phyloP scores from a whole-genome alignment of 768 basidiomycete species.

The Tylopilus sp. region DNA sequence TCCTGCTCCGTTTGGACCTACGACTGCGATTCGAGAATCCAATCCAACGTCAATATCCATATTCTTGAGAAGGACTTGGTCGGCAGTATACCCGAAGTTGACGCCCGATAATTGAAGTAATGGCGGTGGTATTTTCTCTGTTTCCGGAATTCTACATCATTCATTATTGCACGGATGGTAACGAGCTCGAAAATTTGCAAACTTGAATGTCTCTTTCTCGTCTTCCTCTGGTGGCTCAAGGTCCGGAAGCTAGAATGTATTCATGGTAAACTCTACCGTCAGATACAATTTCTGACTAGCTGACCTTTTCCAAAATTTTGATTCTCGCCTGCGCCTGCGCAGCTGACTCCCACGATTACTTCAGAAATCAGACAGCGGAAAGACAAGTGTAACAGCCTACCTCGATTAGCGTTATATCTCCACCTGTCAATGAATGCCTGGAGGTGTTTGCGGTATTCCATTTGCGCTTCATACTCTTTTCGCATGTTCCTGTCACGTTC shows the following conservation, averaged over 20 bases:
- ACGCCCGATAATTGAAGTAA: slow-evolving; percentile 89
- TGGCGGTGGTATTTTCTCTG: slow-evolving; percentile 97
- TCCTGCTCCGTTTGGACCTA: slow-evolving; percentile 93
- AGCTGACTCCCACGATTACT: slow-evolving; percentile 40
- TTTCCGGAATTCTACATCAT: slow-evolving; percentile 75
- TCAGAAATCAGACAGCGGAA: slow-evolving; percentile 1
- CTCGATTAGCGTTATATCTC: slow-evolving; percentile 96
- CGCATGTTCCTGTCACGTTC: slow-evolving; percentile 88
- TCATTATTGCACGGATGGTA: neutral
- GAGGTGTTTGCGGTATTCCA: slow-evolving; percentile 91
- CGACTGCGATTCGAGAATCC: slow-evolving; percentile 94
- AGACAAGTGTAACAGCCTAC: slow-evolving; percentile 32
- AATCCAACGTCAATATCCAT: slow-evolving; percentile 90
- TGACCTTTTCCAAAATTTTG: slow-evolving; percentile 71
- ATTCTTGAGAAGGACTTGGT: slow-evolving; percentile 71
- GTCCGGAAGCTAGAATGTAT: slow-evolving; percentile 70
- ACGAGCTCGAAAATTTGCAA: slow-evolving; percentile 7
- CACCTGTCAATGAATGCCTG: slow-evolving; percentile 98
- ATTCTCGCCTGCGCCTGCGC: slow-evolving; percentile 85
- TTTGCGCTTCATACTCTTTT: slow-evolving; percentile 95
- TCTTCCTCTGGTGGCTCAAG: slow-evolving; percentile 84
- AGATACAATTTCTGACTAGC: neutral
- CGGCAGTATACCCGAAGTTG: slow-evolving; percentile 80
- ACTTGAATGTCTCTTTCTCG: slow-evolving; percentile 92
- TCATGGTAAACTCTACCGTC: neutral